A percentile compares a stretch with the other conserved stretches of the same genome.
These are phyloP conservation scores for Aspergillus biplanus DNA, from an alignment of 495 filamentous ascomycete species.

Conservation along the genomic window DNA sequence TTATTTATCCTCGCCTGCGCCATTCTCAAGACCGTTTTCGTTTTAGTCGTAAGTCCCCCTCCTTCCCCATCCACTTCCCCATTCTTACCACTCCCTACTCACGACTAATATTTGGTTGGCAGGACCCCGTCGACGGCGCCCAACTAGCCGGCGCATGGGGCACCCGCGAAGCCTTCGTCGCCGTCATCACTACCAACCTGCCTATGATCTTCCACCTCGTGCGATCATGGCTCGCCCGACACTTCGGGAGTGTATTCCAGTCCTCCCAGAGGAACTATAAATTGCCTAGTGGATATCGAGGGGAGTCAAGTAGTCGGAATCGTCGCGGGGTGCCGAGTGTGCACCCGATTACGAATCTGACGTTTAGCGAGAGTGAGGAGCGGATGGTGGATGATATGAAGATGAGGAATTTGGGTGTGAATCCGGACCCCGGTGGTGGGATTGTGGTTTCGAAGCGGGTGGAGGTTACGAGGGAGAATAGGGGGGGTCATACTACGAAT, in stretches of 20 bases:
- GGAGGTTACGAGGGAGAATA: conserved; percentile 28
- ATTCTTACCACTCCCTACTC: not conserved
- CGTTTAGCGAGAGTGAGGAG: conserved; percentile 56
- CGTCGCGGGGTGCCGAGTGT: conserved; percentile 43
- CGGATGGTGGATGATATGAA: conserved; percentile 46
- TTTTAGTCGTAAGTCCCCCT: conserved; percentile 41
- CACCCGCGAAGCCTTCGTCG: conserved; percentile 55
- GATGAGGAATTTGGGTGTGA: conserved; percentile 37
- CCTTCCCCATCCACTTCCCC: too few species aligned
- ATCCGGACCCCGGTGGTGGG: conserved; percentile 2
- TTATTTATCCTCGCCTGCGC: conserved; percentile 54
- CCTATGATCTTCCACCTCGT: conserved; percentile 58
- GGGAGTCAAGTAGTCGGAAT: conserved; percentile 39
- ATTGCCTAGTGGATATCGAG: conserved; percentile 31
- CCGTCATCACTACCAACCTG: conserved; percentile 55
- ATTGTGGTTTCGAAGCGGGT: conserved; percentile 38
- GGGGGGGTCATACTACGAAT: too few species aligned
- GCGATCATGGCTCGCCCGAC: conserved; percentile 44
- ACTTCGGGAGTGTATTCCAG: conserved; percentile 35
- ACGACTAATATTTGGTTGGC: too few species aligned
- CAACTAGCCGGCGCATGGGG: conserved; percentile 53
- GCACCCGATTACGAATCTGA: conserved; percentile 51
- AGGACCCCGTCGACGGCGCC: conserved; percentile 53
- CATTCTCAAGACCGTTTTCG: conserved; percentile 50
- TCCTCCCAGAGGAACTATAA: conserved; percentile 35